Base-by-base conservation (phyloP, 2,329 filamentous ascomycete genomes). In the Eutypa lata region DNA sequence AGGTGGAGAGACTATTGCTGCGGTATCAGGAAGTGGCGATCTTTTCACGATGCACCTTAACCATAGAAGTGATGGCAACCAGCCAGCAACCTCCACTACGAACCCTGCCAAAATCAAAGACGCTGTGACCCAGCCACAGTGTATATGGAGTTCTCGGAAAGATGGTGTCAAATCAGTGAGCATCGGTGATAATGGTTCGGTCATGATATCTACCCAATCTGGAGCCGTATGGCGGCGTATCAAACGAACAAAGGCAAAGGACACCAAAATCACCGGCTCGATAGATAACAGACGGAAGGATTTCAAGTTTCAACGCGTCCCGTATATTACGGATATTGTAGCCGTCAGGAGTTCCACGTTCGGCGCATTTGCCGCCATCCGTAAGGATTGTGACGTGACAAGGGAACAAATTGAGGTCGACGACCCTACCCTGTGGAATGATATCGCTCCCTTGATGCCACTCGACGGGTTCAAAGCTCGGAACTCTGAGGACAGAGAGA, bases 211-310 rank as follows among this genome's bases (percentile, higher is more conserved):
- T 59, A 99, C 94, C 0, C 82, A 91, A 54, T 93, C 91, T 42
- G 94, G 94, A 2, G 93, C 90, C 47, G 93, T 97, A 0, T 99
- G 93, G 93, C 87, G 87, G 60, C 87, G 93, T 53, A 86, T 94
- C 49, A 91, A 90, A 65, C 83, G 94, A 55, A 79, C 82, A 24
- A 96, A 93, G 58, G 86, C 88, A 48, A 95, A 96, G 63, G 85
- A 88, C 59, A 77, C 82, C 0, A 76, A 64, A 50, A 62, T 61
- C 33, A 55, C 57, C 16, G 53, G 58, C 11, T 35, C 50, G 49
- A 70, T 73, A 1, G 84, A 86, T 21, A 76, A 80, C 33, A 89
- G 84, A 62, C 81, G 83, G 13, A 96, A 95, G 61, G 91, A 96
- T 65, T 96, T 95, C 76, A 99, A 99, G 68, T 99, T 97, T 61